phyloP scores from a whole-genome alignment of 139 green algal species.

The Closterium sp. region DNA sequence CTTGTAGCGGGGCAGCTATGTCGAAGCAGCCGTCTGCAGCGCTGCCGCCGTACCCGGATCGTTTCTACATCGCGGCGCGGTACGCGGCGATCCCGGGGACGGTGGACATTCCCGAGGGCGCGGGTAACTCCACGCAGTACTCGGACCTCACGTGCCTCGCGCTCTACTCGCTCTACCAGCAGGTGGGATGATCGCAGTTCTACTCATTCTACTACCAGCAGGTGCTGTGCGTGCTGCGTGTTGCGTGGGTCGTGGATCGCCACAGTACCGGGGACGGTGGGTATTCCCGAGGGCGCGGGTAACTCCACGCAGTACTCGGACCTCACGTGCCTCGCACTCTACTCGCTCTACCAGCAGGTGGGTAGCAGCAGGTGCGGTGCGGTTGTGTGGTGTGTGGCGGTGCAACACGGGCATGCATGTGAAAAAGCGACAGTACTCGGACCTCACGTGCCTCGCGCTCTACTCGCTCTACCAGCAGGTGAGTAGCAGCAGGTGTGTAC shows the following conservation, averaged over 20 bases:
- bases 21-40: not conserved
- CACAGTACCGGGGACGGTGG: conserved; percentile 31
- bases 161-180: conserved; percentile 82
- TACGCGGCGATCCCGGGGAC: conserved; percentile 37
- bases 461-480: conserved; percentile 86
- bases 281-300: not conserved
- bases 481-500: conserved; percentile 65
- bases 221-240: too few relatives aligned
- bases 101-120: conserved; percentile 13
- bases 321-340: conserved; percentile 77
- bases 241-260: too few relatives aligned
- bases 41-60: conserved; percentile 38
- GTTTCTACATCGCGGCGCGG: conserved; percentile 35
- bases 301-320: conserved; percentile 59
- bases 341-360: conserved; percentile 84
- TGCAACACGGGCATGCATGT: too few relatives aligned
- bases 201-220: conserved; percentile 79
- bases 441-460: conserved; percentile 70
- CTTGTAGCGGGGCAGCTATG: not conserved
- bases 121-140: conserved; percentile 46
- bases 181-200: conserved; percentile 74
- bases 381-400: too few relatives aligned
- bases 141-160: conserved; percentile 74
- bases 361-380: too few relatives aligned
- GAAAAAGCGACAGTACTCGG: not conserved